A percentile compares a stretch with the other conserved stretches of the same genome.
Conservation (phyloP, 192 early-diverging fungal species). For the Entomortierella parvispora region DNA sequence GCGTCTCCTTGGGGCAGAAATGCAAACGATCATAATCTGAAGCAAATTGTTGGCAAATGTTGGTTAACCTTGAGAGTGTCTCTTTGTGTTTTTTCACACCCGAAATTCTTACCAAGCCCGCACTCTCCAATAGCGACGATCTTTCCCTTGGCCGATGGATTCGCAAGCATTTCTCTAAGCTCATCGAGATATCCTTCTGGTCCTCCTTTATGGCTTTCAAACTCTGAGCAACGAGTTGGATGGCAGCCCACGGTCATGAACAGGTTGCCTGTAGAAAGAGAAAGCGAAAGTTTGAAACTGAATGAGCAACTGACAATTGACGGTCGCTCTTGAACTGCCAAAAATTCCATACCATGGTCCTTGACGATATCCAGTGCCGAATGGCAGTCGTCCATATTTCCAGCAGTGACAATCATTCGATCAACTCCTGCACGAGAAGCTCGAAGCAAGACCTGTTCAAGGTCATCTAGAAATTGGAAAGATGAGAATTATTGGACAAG, state of each 20-base stretch:
- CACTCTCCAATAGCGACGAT: slow-evolving; percentile 96
- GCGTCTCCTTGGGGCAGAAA: slow-evolving; percentile 81
- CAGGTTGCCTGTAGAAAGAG: slow-evolving; percentile 46
- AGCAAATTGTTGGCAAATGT: background rate
- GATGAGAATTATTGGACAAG: background rate
- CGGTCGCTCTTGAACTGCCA: background rate
- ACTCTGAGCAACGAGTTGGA: slow-evolving; percentile 84
- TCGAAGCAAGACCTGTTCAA: slow-evolving; percentile 70
- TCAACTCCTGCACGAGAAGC: slow-evolving; percentile 73
- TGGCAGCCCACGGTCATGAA: slow-evolving; percentile 88
- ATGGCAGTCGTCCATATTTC: slow-evolving; percentile 66
- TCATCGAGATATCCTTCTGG: slow-evolving; percentile 71
- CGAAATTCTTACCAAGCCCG: slow-evolving; percentile 73
- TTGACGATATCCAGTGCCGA: slow-evolving; percentile 69
- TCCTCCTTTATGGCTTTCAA: slow-evolving; percentile 63
- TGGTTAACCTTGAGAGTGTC: too few species aligned
- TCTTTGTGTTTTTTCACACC: too few species aligned
- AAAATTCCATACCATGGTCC: slow-evolving; percentile 51
- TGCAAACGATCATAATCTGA: slow-evolving; percentile 92
- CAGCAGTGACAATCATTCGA: slow-evolving; percentile 87
- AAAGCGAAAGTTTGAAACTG: slow-evolving; percentile 6
- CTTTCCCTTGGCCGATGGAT: slow-evolving; percentile 52
- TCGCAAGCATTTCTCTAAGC: slow-evolving; percentile 57
- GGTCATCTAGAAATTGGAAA: slow-evolving; percentile 63
- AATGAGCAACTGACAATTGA: background rate